A percentile compares a stretch with the other conserved stretches of the same genome.
Evolutionary conservation across 495 filamentous ascomycete genomes (phyloP).

Genomic region (Penicillium taxi): DNA sequence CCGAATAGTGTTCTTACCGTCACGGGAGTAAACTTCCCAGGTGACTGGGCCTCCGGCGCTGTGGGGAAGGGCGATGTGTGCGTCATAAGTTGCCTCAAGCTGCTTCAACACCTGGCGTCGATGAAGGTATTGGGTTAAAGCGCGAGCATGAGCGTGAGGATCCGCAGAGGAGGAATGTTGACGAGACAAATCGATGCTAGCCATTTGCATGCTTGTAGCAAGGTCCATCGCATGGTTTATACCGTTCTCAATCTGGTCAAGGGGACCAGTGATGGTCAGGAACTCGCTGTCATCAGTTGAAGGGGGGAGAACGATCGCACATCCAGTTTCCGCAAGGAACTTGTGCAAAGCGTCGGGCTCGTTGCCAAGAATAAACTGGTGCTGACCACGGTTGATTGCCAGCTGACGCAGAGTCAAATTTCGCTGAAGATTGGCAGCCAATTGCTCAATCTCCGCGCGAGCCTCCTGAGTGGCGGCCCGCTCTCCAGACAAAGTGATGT

Average conservation of each 20-base stretch:
- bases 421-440: constrained; percentile 61
- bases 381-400: constrained; percentile 66
- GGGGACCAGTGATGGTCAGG: constrained; percentile 74
- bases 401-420: constrained; percentile 64
- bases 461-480: constrained; percentile 73
- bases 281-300: constrained; percentile 64
- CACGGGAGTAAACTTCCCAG: constrained; percentile 79
- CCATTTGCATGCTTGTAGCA: constrained; percentile 71
- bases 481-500: constrained; percentile 82
- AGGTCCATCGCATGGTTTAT: constrained; percentile 74
- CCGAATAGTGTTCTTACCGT: constrained; percentile 73
- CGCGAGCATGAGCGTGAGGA: constrained; percentile 67
- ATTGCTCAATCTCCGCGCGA: constrained; percentile 67
- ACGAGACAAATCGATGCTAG: constrained; percentile 66
- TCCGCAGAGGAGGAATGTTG: constrained; percentile 67
- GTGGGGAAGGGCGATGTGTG: constrained; percentile 71
- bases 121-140: constrained; percentile 74
- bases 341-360: constrained; percentile 68
- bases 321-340: constrained; percentile 86
- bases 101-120: constrained; percentile 68
- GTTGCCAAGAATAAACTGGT: constrained; percentile 87
- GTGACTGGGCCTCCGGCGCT: constrained; percentile 53
- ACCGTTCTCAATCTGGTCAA: constrained; percentile 60
- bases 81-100: constrained; percentile 67
- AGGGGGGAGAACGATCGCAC: constrained; percentile 72